These are phyloP conservation scores for Casaregolazyma suthepensis DNA, from an alignment of 1,139 yeast species.

Conservation along the genomic window DNA sequence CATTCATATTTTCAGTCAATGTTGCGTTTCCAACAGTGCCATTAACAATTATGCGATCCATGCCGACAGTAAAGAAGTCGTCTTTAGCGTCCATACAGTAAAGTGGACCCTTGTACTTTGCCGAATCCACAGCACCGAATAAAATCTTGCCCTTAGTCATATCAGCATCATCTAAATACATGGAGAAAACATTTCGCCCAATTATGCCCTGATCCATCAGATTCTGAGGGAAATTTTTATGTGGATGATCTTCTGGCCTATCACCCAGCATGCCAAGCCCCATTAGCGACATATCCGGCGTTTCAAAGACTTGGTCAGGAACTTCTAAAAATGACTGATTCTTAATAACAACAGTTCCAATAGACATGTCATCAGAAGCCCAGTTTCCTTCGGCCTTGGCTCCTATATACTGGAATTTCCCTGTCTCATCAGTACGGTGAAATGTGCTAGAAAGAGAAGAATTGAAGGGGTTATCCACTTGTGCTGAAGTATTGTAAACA, in stretches of 20 bases:
- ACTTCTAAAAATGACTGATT: slow-evolving; percentile 20
- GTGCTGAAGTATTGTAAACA: too few species aligned
- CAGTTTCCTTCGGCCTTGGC: slow-evolving; percentile 37
- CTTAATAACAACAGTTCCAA: slow-evolving; percentile 35
- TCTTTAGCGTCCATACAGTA: slow-evolving; percentile 25
- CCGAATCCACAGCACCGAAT: slow-evolving; percentile 55
- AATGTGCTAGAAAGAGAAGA: too few species aligned
- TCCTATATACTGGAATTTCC: background rate
- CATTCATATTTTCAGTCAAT: slow-evolving; percentile 18
- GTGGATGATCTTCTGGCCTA: slow-evolving; percentile 31
- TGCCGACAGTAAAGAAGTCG: slow-evolving; percentile 9
- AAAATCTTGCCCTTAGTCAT: slow-evolving; percentile 42
- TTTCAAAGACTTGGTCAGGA: slow-evolving; percentile 21
- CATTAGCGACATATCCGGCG: slow-evolving; percentile 26
- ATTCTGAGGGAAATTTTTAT: slow-evolving; percentile 43
- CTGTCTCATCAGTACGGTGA: too few species aligned
- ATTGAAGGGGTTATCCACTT: too few species aligned
- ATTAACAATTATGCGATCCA: slow-evolving; percentile 14
- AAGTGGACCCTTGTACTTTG: slow-evolving; percentile 47
- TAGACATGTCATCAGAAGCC: slow-evolving; percentile 41
- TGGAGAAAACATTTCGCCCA: slow-evolving; percentile 44
- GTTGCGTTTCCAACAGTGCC: slow-evolving; percentile 24
- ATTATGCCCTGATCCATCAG: slow-evolving; percentile 46
- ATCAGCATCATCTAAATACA: slow-evolving; percentile 42
- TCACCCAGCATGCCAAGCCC: slow-evolving; percentile 34